Evolutionary conservation across 306 rosid genomes (phyloP), one percentile per base, ranked within the genome.

Genomic region (Acacia melanoxylon): DNA sequence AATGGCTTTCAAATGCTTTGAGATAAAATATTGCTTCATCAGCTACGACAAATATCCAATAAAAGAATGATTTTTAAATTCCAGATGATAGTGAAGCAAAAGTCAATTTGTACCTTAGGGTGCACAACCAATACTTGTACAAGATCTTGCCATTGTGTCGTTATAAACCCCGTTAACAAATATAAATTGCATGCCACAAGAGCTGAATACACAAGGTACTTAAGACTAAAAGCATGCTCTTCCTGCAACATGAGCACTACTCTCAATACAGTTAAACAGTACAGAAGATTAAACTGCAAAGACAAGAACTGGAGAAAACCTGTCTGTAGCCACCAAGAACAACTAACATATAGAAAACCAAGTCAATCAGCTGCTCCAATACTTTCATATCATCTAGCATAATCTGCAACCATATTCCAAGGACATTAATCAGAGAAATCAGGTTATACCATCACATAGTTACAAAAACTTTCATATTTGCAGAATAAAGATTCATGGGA

Each of bases 71-170:
- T 33, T 51, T 45, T 74, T 81, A 25, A 27, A 16, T 16, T 61
- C 68, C 37, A 72, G 81, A 37, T 63, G 62, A 83, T 76, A 45
- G 76, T 66, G 11, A 33, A 59, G 56, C 77, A 48, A 48, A 58
- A 15, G 29, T 70, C 67, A 76, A 70, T 33, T 63, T 49, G 72
- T 85, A 94, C 99, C 99, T 93, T 93, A 48, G 99, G 97, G 82
- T 95, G 99, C 4, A 85, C 97, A 72, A 95, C 89, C 92, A 95
- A 86, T 29, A 90, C 97, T 54, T 80, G 94, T 42, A 74, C 97
- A 82, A 93, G 87, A 85, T 95, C 99, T 78, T 83, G 92, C 96
- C 99, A 95, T 83, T 93, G 92, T 27, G 94, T 68, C n/a, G 97
- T 91, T 85, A 93, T 85, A 83, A 91, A 91, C 75, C 88, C 98